Evolutionary conservation across 441 rosid species (phyloP).

Genomic region (Francoa sonchifolia): DNA sequence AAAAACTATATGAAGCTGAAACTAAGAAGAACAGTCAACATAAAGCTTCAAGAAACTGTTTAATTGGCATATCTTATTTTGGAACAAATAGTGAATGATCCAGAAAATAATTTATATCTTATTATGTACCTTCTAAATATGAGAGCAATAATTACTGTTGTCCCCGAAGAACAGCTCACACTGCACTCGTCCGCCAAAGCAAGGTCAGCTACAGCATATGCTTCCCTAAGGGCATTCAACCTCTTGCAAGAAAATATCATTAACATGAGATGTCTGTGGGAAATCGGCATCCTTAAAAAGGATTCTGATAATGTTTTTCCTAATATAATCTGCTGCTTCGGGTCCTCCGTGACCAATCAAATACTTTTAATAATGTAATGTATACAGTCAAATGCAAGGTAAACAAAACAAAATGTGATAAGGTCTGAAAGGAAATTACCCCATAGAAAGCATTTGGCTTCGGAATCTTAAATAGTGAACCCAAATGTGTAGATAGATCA

Average conservation of each 20-base stretch:
- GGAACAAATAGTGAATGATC: no score
- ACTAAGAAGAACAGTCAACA: no score
- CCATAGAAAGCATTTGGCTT: conserved; percentile 48
- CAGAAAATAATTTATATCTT: no score
- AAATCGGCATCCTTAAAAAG: conserved; percentile 40
- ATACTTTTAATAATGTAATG: conserved; percentile 23
- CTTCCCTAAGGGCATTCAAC: conserved; percentile 26
- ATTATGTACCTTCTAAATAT: conserved; percentile 47
- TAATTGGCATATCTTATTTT: no score
- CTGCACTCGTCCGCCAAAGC: conserved; percentile 39
- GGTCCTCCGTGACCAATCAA: conserved; percentile 69
- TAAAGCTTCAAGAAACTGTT: no score
- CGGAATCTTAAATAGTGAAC: conserved; percentile 25
- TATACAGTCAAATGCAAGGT: neutral
- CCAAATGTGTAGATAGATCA: conserved; percentile 34
- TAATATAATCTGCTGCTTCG: conserved; percentile 46
- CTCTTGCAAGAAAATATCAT: conserved; percentile 37
- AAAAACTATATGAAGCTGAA: neutral
- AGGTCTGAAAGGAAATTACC: conserved; percentile 19
- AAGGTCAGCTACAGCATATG: conserved; percentile 40
- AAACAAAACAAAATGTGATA: neutral
- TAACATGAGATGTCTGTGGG: conserved; percentile 37
- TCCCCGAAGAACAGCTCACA: conserved; percentile 40
- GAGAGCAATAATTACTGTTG: conserved; percentile 43
- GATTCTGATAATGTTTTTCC: conserved; percentile 31